phyloP scores from a whole-genome alignment of 805 yeast species.

The Blastobotrys americana region DNA sequence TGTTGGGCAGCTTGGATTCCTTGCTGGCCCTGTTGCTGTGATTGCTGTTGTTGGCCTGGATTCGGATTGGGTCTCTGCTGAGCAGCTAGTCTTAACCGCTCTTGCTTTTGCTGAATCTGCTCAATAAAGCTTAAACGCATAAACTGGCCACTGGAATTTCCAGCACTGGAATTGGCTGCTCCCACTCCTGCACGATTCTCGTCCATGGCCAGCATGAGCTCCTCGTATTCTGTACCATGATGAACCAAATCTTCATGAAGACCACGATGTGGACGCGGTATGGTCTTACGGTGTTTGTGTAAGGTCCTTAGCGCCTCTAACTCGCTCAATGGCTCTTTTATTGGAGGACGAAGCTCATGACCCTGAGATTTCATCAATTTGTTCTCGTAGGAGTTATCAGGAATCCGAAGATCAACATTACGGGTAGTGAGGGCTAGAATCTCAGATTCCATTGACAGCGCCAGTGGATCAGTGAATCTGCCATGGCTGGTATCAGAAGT shows the following conservation, averaged over 20 bases:
- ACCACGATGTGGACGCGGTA: constrained; percentile 35
- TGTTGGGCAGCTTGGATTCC: constrained; percentile 8
- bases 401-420: constrained; percentile 66
- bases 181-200: constrained; percentile 31
- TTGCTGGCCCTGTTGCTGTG: constrained; percentile 17
- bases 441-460: constrained; percentile 83
- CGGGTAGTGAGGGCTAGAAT: constrained; percentile 71
- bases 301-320: constrained; percentile 12
- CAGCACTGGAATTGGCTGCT: constrained; percentile 33
- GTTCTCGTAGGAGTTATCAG: constrained; percentile 26
- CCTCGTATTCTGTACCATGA: constrained; percentile 74
- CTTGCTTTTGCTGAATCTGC: constrained; percentile 67
- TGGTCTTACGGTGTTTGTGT: constrained; percentile 26
- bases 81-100: constrained; percentile 37
- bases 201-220: constrained; percentile 67
- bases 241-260: constrained; percentile 68
- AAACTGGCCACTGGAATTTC: constrained; percentile 52
- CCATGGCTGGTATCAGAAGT: constrained; percentile 68
- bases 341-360: constrained; percentile 27
- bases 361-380: background rate
- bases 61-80: constrained; percentile 18
- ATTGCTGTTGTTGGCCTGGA: constrained; percentile 17
- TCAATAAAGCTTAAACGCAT: constrained; percentile 83
- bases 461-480: constrained; percentile 68
- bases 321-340: constrained; percentile 4